These are phyloP conservation scores for Misopates orontium DNA, from an alignment of 257 asterid genomes.

Conservation along the genomic window DNA sequence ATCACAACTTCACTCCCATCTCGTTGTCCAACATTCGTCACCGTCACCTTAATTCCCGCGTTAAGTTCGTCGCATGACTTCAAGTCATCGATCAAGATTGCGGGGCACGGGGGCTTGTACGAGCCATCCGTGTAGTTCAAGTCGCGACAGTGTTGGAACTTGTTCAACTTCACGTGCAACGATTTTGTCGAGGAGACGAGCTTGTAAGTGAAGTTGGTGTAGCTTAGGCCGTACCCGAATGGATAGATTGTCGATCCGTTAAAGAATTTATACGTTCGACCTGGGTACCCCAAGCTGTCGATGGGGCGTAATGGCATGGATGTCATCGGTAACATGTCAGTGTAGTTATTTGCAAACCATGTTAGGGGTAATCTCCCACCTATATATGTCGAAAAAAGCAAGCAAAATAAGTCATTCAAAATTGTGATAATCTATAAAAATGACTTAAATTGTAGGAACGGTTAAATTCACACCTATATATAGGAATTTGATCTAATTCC, in stretches of 20 bases:
- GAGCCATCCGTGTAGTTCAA: constrained; percentile 23
- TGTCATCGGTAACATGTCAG: constrained; percentile 39
- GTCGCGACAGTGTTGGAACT: constrained; percentile 36
- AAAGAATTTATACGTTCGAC: constrained; percentile 52
- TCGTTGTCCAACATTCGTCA: constrained; percentile 28
- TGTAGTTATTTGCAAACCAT: constrained; percentile 36
- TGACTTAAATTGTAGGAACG: too few species aligned
- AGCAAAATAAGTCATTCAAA: too few species aligned
- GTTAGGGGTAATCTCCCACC: constrained; percentile 51
- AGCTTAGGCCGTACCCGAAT: constrained; percentile 53
- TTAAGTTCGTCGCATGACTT: not conserved
- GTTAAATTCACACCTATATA: too few species aligned
- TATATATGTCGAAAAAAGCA: not conserved
- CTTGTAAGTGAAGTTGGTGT: constrained; percentile 35
- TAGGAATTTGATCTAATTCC: too few species aligned
- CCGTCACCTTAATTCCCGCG: constrained; percentile 24
- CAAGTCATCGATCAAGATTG: constrained; percentile 28
- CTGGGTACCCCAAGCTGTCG: constrained; percentile 38
- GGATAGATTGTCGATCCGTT: constrained; percentile 38
- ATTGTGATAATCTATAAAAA: too few species aligned
- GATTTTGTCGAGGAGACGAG: not conserved
- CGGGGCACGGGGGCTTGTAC: constrained; percentile 31
- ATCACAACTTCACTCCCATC: constrained; percentile 39
- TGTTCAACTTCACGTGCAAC: constrained; percentile 20
- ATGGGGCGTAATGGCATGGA: constrained; percentile 39